Base-by-base conservation (phyloP, 2,329 filamentous ascomycete species). In the Amesomyces nigricolor region DNA sequence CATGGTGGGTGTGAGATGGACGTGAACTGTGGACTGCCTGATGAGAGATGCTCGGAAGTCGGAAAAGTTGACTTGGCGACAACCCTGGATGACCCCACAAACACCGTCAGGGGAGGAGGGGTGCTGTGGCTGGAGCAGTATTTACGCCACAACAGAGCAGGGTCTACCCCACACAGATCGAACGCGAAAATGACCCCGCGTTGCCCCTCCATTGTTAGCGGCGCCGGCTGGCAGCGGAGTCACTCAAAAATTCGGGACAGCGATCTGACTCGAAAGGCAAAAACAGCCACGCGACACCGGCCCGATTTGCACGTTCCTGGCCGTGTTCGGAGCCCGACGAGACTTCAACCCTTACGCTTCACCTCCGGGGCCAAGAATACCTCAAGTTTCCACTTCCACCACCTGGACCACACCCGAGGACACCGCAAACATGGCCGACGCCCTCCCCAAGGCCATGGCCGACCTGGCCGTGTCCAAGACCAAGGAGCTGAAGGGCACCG, bases 401-500 rank as follows among this genome's bases (percentile, higher is more conserved):
- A 35, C 29, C 46, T 29, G 13, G n/a, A 26, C 16, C 17, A 9
- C 16, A 32, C 29, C 35, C 47, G 35, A 40, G 29, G 52, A 30
- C 30, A 26, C 44, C 30, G 50, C 22, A 17, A 56, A 39, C 40
- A 59, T 56, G 58, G 53, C 58, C 50, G 60, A 61, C 44, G 54
- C 70, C 37, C 69, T 72, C 54, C 67, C 74, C 63, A 71, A 78
- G 67, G 76, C 76, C 67, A 72, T 80, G 69, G 78, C 79, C 68
- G 71, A 68, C 59, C 70, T 79, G 56, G 71, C 73, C 57, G 72
- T 81, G 63, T 81, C 78, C 68, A 82, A 81, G 68, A 82, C 78
- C 55, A 82, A 82, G 70, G 79, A 82, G 71, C 72, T 82, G 66
- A 82, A 81, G 70, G 79, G 79, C 59, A 95, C 91, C 39, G 89